Conservation (phyloP, 176 grass and related monocot genomes). For the Saccharum spontaneum region DNA sequence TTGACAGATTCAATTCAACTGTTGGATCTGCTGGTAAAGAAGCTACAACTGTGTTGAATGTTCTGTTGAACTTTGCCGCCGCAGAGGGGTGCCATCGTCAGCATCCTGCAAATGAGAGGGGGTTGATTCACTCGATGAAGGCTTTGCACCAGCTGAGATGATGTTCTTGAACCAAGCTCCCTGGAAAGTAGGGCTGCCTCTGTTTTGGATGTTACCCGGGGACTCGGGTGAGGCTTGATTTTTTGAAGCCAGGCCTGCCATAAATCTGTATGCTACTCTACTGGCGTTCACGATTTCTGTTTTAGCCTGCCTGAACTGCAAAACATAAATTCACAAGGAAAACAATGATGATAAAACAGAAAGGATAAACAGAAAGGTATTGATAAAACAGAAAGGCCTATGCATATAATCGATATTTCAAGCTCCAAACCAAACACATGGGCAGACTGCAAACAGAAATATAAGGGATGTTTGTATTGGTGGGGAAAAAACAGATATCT, state of each 20-base stretch:
- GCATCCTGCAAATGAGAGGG: constrained; percentile 25
- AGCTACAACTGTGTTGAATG: constrained; percentile 41
- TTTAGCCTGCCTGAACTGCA: constrained; percentile 96
- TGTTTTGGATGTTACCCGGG: constrained; percentile 54
- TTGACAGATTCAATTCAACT: constrained; percentile 46
- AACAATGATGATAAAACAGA: not conserved
- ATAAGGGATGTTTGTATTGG: not conserved
- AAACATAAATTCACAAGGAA: constrained; percentile 34
- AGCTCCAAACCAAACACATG: constrained; percentile 6
- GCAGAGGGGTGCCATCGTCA: constrained; percentile 38
- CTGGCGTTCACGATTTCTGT: constrained; percentile 90
- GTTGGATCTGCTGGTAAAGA: not conserved
- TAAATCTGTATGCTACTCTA: constrained; percentile 94
- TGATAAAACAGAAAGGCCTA: not conserved
- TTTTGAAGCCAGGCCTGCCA: constrained; percentile 82
- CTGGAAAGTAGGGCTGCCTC: constrained; percentile 58
- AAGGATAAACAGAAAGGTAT: not conserved
- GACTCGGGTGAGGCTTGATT: constrained; percentile 56
- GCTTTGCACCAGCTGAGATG: constrained; percentile 64
- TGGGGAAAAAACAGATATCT: not conserved
- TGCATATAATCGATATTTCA: not conserved
- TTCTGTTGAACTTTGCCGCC: constrained; percentile 45
- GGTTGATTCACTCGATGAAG: constrained; percentile 61
- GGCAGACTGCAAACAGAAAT: not conserved
- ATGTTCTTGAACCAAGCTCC: constrained; percentile 86